Percentiles rank a stretch among this genome's conserved stretches.
Conservation (phyloP, 1,139 yeast genomes). For the Meyerozyma smithsonii region DNA sequence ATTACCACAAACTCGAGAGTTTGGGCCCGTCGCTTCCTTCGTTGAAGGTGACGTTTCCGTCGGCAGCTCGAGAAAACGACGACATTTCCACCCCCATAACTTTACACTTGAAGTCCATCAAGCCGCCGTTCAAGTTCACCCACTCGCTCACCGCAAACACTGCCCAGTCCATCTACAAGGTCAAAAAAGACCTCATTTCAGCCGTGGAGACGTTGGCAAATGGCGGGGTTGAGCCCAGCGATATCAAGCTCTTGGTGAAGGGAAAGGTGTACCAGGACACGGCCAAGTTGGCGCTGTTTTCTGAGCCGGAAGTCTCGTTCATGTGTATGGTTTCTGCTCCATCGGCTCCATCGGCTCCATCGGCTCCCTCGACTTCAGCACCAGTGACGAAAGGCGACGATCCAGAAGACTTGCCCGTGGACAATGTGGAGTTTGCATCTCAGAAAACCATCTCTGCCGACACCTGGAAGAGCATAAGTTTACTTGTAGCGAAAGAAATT, state of each 20-base stretch:
- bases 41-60: slow-evolving; percentile 26
- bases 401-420: slow-evolving; percentile 12
- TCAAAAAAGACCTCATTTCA: slow-evolving; percentile 29
- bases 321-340: slow-evolving; percentile 37
- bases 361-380: slow-evolving; percentile 15
- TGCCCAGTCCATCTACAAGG: slow-evolving; percentile 25
- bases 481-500: slow-evolving; percentile 27
- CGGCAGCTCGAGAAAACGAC: slow-evolving; percentile 3
- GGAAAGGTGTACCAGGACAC: slow-evolving; percentile 44
- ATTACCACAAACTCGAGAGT: slow-evolving; percentile 27
- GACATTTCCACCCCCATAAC: slow-evolving; percentile 4
- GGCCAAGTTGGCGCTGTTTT: slow-evolving; percentile 20
- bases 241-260: slow-evolving; percentile 37
- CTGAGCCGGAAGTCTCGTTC: slow-evolving; percentile 19
- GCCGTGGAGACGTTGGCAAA: slow-evolving; percentile 19
- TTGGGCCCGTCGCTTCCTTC: slow-evolving; percentile 42
- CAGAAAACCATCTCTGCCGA: slow-evolving; percentile 11
- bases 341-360: slow-evolving; percentile 19
- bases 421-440: slow-evolving; percentile 8
- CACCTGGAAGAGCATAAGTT: slow-evolving; percentile 31
- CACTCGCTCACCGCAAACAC: slow-evolving; percentile 19
- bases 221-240: slow-evolving; percentile 23
- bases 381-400: slow-evolving; percentile 12
- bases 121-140: slow-evolving; percentile 40
- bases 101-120: slow-evolving; percentile 36